These are phyloP conservation scores for Mycena amicta DNA, from an alignment of 768 basidiomycete species.

Conservation along the genomic window DNA sequence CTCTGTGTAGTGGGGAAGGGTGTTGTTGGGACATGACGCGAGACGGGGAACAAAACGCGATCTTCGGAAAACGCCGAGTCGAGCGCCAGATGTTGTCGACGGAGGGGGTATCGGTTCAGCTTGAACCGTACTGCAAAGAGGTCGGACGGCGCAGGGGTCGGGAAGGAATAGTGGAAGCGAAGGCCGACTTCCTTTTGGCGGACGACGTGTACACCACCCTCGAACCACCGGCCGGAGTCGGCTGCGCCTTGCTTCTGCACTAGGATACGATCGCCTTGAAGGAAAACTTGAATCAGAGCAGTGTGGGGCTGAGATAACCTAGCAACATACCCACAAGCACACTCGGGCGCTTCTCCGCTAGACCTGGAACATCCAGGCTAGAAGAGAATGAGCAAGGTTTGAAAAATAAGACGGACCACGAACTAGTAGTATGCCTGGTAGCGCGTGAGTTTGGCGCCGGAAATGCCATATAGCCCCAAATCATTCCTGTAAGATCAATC, in stretches of 20 bases:
- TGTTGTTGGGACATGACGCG: conserved; percentile 28
- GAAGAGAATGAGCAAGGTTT: background rate
- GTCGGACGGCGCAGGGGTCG: conserved; percentile 33
- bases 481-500: conserved; percentile 34
- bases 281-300: background rate
- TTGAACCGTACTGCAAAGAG: conserved; percentile 57
- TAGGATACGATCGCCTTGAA: conserved; percentile 54
- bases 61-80: conserved; percentile 45
- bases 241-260: conserved; percentile 45
- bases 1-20: conserved; percentile 13
- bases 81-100: conserved; percentile 63
- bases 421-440: conserved; percentile 41
- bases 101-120: conserved; percentile 56
- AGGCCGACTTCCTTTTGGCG: conserved; percentile 53
- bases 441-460: conserved; percentile 33
- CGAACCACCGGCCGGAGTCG: conserved; percentile 51
- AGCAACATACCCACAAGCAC: conserved; percentile 52
- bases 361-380: conserved; percentile 49
- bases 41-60: conserved; percentile 53
- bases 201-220: conserved; percentile 60
- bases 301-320: background rate
- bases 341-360: conserved; percentile 61
- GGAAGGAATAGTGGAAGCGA: conserved; percentile 49
- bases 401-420: conserved; percentile 17
- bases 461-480: conserved; percentile 41